These are phyloP conservation scores for Zangia roseola DNA, from an alignment of 768 basidiomycete species.

Conservation along the genomic window DNA sequence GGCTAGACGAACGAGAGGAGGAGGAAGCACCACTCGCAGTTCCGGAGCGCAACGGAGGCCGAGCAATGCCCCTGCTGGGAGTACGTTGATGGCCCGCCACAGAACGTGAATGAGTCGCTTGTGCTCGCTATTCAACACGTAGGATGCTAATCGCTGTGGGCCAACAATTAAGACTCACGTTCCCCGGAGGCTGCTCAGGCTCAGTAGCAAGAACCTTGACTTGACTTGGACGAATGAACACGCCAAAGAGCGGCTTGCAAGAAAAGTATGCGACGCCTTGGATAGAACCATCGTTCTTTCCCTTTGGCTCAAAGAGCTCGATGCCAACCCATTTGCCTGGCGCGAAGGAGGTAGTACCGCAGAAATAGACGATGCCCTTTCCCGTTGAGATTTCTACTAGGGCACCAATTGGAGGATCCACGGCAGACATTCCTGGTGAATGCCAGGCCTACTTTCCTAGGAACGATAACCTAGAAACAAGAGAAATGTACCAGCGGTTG, in stretches of 20 bases:
- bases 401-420: constrained; percentile 59
- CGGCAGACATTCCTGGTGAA: constrained; percentile 31
- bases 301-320: constrained; percentile 76
- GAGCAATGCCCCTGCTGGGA: constrained; percentile 47
- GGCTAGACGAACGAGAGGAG: constrained; percentile 67
- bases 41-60: constrained; percentile 39
- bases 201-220: constrained; percentile 59
- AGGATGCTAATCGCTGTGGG: background rate
- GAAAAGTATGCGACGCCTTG: constrained; percentile 77
- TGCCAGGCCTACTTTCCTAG: constrained; percentile 1
- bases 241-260: constrained; percentile 74
- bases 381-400: constrained; percentile 81
- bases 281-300: constrained; percentile 96
- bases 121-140: constrained; percentile 24
- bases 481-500: too few species aligned
- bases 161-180: constrained; percentile 18
- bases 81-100: constrained; percentile 58
- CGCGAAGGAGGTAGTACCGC: constrained; percentile 79
- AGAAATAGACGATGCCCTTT: constrained; percentile 82
- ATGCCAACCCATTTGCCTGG: constrained; percentile 95
- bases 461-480: background rate
- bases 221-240: constrained; percentile 87
- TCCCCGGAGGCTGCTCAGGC: constrained; percentile 24
- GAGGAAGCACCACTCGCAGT: constrained; percentile 40
- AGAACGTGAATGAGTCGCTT: constrained; percentile 29